Evolutionary conservation across 1,284 basidiomycete genomes (phyloP).

Genomic region (Thecaphora frezii): DNA sequence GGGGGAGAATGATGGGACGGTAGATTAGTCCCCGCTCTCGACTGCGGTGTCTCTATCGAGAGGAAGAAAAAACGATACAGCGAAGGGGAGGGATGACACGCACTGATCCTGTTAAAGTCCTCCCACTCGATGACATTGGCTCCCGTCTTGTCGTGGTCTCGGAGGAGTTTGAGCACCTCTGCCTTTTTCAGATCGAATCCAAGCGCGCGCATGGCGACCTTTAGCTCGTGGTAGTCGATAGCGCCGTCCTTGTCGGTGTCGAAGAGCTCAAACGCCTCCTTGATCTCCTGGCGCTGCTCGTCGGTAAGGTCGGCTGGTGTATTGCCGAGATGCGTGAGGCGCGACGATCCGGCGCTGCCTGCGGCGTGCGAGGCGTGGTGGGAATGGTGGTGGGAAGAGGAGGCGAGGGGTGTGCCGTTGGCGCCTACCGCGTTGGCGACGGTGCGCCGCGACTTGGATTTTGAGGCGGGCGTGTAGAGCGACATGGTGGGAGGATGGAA

Average conservation of each 20-base stretch:
- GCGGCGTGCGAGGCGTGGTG: slow-evolving; percentile 5
- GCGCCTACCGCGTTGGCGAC: slow-evolving; percentile 22
- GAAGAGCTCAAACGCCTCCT: slow-evolving; percentile 98
- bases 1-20: not conserved
- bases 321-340: no score
- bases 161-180: slow-evolving; percentile 89
- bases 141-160: slow-evolving; percentile 86
- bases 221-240: slow-evolving; percentile 85
- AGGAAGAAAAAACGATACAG: slow-evolving; percentile 4
- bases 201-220: slow-evolving; percentile 95
- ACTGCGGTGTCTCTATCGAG: no score
- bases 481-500: slow-evolving; percentile 22
- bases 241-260: slow-evolving; percentile 98
- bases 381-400: slow-evolving; percentile 18
- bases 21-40: no score
- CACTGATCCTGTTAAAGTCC: slow-evolving; percentile 92
- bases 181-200: slow-evolving; percentile 98
- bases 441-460: slow-evolving; percentile 26
- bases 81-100: slow-evolving; percentile 62
- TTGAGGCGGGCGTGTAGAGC: slow-evolving; percentile 40
- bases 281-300: slow-evolving; percentile 95
- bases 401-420: slow-evolving; percentile 16
- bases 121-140: slow-evolving; percentile 92
- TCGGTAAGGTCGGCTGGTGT: slow-evolving; percentile 69
- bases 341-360: not conserved